Evolutionary conservation across 768 basidiomycete species (phyloP).

Genomic region (Suillus discolor): DNA sequence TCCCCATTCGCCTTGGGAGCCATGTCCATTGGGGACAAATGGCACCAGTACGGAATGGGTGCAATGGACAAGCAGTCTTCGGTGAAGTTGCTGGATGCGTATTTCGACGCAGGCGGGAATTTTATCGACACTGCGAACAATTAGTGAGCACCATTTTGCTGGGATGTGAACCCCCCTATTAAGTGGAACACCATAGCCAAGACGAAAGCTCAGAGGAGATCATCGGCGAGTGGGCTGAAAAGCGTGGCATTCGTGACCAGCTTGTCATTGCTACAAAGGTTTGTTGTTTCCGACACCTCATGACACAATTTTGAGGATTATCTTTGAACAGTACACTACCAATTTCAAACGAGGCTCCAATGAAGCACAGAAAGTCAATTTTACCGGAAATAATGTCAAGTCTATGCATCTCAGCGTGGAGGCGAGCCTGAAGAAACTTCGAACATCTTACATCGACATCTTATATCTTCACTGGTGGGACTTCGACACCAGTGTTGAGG

Average conservation of each 20-base stretch:
- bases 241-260: slow-evolving; percentile 43
- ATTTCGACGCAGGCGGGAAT: slow-evolving; percentile 48
- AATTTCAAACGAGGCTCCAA: slow-evolving; percentile 21
- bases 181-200: slow-evolving; percentile 27
- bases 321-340: slow-evolving; percentile 21
- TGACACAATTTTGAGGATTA: background rate
- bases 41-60: slow-evolving; percentile 41
- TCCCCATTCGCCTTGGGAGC: slow-evolving; percentile 52
- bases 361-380: slow-evolving; percentile 38
- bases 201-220: slow-evolving; percentile 44
- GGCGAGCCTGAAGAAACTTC: slow-evolving; percentile 25
- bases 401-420: slow-evolving; percentile 42
- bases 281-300: background rate
- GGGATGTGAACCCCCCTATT: background rate
- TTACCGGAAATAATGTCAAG: slow-evolving; percentile 52
- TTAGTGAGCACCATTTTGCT: slow-evolving; percentile 35
- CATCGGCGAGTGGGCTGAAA: slow-evolving; percentile 51
- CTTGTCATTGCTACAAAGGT: slow-evolving; percentile 48
- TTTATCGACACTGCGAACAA: slow-evolving; percentile 50
- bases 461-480: slow-evolving; percentile 37
- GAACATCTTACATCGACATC: slow-evolving; percentile 26
- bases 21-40: slow-evolving; percentile 51
- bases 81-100: slow-evolving; percentile 50
- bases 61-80: slow-evolving; percentile 43
- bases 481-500: slow-evolving; percentile 40